A percentile compares a stretch with the other conserved stretches of the same genome.
These are phyloP conservation scores for Holtermanniella nyarrowii DNA, from an alignment of 768 basidiomycete genomes.

Conservation along the genomic window DNA sequence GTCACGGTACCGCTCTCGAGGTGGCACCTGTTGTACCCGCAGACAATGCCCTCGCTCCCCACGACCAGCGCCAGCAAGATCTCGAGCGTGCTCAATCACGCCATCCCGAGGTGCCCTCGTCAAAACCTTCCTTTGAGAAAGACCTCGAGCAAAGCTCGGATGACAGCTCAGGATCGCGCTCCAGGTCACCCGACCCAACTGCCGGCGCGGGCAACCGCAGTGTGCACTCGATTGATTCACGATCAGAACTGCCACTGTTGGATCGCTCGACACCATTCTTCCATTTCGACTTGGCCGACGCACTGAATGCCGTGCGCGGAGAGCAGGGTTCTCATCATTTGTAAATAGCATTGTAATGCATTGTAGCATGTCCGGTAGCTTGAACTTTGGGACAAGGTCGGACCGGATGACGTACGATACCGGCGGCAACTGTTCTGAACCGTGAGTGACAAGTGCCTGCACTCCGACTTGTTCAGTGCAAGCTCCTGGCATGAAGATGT, in stretches of 20 bases:
- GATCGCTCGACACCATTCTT: constrained; percentile 48
- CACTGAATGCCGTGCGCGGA: constrained; percentile 12
- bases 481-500: too few species aligned
- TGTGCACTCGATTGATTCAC: constrained; percentile 6
- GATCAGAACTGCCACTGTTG: constrained; percentile 21
- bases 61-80: constrained; percentile 40
- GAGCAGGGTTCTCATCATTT: too few species aligned
- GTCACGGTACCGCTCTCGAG: constrained; percentile 47
- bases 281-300: constrained; percentile 65
- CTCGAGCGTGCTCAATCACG: constrained; percentile 20
- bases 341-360: too few species aligned
- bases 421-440: too few species aligned
- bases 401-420: too few species aligned
- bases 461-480: too few species aligned
- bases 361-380: too few species aligned
- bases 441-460: too few species aligned
- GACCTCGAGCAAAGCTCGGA: constrained; percentile 11
- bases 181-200: background rate
- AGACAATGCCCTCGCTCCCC: constrained; percentile 33
- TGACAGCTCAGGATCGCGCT: background rate
- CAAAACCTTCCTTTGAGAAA: constrained; percentile 5
- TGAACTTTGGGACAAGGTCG: too few species aligned
- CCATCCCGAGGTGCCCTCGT: constrained; percentile 14
- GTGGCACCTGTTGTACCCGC: constrained; percentile 65
- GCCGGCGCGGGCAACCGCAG: constrained; percentile 1